Conservation (phyloP, 2,329 filamentous ascomycete genomes). For the Cercospora sp. region DNA sequence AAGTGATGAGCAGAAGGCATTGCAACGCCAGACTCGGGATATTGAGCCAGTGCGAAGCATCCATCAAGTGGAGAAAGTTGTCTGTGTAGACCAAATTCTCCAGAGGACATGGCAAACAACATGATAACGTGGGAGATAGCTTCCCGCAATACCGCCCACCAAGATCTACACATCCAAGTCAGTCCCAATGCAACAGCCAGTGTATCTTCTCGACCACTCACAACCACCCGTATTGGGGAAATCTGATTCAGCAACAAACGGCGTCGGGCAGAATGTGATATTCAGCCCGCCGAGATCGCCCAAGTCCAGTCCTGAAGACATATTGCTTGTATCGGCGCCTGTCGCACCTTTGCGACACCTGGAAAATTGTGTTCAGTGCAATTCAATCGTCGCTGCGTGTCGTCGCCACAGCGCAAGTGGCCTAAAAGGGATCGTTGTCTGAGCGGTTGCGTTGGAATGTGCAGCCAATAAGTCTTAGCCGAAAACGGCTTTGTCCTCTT, state of each 20-base stretch:
- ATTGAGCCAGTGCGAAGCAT: conserved; percentile 60
- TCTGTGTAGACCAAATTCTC: conserved; percentile 18
- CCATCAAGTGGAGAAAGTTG: conserved; percentile 13
- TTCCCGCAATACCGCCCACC: conserved; percentile 58
- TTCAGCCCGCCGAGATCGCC: conserved; percentile 33
- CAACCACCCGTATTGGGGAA: conserved; percentile 66
- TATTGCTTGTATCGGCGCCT: neutral
- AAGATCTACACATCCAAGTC: conserved; percentile 26
- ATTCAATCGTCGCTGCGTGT: neutral
- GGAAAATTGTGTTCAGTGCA: neutral
- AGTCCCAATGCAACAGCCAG: too few relatives aligned
- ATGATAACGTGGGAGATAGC: conserved; percentile 53
- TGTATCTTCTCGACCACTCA: too few relatives aligned
- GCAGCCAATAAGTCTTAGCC: neutral
- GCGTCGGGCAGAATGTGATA: conserved; percentile 58
- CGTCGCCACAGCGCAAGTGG: conserved; percentile 35
- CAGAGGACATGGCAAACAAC: conserved; percentile 79
- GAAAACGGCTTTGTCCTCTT: conserved; percentile 9
- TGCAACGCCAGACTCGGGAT: conserved; percentile 71
- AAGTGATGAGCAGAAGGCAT: conserved; percentile 73
- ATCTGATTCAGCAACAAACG: conserved; percentile 64
- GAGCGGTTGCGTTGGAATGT: conserved; percentile 17
- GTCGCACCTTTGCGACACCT: neutral
- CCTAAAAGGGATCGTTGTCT: conserved; percentile 7
- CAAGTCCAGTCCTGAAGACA: conserved; percentile 2